These are phyloP conservation scores for Boletus albobrunnescens DNA, from an alignment of 1,284 basidiomycete species.

Conservation along the genomic window DNA sequence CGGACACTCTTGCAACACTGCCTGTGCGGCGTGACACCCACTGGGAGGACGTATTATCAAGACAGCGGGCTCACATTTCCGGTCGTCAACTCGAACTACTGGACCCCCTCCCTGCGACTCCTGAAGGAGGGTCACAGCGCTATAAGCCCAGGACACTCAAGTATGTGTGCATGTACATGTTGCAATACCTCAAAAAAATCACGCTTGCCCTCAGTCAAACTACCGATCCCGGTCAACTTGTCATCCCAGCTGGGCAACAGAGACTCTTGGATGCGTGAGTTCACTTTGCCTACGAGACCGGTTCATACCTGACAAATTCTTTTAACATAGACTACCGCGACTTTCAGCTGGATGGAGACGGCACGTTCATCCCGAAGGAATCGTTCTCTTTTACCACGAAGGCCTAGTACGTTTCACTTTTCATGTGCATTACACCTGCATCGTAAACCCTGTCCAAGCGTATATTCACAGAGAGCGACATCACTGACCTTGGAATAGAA, in stretches of 20 bases:
- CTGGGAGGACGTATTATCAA: background rate
- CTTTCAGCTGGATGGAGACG: slow-evolving; percentile 10
- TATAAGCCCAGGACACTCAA: slow-evolving; percentile 7
- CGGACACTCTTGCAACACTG: too few species aligned
- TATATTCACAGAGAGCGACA: too few species aligned
- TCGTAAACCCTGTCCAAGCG: too few species aligned
- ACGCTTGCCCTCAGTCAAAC: background rate
- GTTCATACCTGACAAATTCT: background rate
- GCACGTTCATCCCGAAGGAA: slow-evolving; percentile 21
- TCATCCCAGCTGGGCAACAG: slow-evolving; percentile 14
- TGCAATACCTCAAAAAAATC: background rate
- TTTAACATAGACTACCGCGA: slow-evolving; percentile 2
- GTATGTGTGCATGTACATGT: slow-evolving; percentile 7
- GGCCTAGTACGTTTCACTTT: too few species aligned
- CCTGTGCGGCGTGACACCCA: too few species aligned
- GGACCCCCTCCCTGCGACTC: slow-evolving; percentile 9
- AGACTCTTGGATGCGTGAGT: slow-evolving; percentile 13
- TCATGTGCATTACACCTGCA: too few species aligned
- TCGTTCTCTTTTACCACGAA: too few species aligned
- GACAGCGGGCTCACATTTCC: background rate
- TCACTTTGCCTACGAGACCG: background rate
- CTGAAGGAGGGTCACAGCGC: slow-evolving; percentile 15
- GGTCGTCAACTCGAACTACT: background rate
- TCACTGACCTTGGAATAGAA: too few species aligned
- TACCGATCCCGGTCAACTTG: background rate